Evolutionary conservation across 345 rosid species (phyloP).

Genomic region (Adansonia digitata): DNA sequence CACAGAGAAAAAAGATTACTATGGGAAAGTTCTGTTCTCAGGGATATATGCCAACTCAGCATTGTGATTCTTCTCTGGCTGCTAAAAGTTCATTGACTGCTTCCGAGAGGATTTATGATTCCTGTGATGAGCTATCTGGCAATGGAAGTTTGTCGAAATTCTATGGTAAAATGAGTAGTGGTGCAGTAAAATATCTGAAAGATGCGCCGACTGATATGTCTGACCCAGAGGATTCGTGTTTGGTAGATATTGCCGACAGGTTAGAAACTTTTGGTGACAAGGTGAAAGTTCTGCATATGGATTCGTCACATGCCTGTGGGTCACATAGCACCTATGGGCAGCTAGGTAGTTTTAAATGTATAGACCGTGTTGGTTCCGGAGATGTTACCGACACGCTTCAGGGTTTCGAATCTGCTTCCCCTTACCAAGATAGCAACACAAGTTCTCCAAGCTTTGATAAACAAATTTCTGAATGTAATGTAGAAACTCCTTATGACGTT

Average conservation of each 20-base stretch:
- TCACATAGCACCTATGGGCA: constrained; percentile 22
- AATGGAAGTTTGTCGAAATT: constrained; percentile 28
- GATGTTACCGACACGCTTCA: constrained; percentile 20
- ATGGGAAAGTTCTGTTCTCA: constrained; percentile 17
- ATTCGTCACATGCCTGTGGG: constrained; percentile 23
- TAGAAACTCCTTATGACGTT: constrained; percentile 15
- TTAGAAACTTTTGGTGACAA: constrained; percentile 18
- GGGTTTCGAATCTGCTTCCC: constrained; percentile 28
- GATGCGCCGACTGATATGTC: constrained; percentile 21
- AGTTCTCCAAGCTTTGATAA: constrained; percentile 20
- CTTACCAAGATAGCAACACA: constrained; percentile 32
- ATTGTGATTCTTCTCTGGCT: constrained; percentile 29
- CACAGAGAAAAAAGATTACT: constrained; percentile 20
- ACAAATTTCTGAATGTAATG: neutral
- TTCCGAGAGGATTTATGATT: constrained; percentile 31
- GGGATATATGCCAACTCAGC: constrained; percentile 14
- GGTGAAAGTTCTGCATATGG: constrained; percentile 8
- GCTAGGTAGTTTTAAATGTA: constrained; percentile 20
- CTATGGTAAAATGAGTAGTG: constrained; percentile 17
- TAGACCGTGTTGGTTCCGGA: constrained; percentile 21
- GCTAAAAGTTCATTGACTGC: constrained; percentile 38
- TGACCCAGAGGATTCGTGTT: constrained; percentile 15
- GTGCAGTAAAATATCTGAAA: constrained; percentile 16
- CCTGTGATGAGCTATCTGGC: constrained; percentile 35
- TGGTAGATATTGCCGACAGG: constrained; percentile 20